Conservation (phyloP, 2,329 filamentous ascomycete species). For the Fonsecaea monophora region DNA sequence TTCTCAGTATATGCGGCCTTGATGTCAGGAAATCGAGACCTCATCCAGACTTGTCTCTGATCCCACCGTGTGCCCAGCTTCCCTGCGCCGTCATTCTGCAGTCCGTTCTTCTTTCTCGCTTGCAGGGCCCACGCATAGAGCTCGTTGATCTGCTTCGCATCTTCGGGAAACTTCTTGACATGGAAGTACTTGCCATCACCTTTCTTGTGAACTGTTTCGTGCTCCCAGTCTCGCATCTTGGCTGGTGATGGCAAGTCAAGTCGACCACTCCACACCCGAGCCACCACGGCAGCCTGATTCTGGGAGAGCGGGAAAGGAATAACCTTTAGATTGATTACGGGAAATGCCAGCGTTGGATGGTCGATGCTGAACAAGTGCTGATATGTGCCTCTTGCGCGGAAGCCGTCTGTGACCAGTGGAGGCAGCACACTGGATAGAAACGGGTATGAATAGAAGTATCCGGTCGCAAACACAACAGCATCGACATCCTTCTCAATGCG, state of each 20-base stretch:
- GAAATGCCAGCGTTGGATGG: slow-evolving; percentile 79
- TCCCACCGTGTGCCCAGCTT: slow-evolving; percentile 77
- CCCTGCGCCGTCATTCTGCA: slow-evolving; percentile 58
- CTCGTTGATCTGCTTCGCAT: slow-evolving; percentile 55
- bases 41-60: slow-evolving; percentile 73
- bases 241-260: slow-evolving; percentile 67
- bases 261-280: slow-evolving; percentile 76
- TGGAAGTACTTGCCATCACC: slow-evolving; percentile 56
- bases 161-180: slow-evolving; percentile 57
- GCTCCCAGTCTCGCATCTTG: slow-evolving; percentile 65
- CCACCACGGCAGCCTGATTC: slow-evolving; percentile 76
- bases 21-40: slow-evolving; percentile 71
- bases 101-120: slow-evolving; percentile 46
- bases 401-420: slow-evolving; percentile 69
- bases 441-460: slow-evolving; percentile 84
- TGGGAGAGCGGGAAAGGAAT: slow-evolving; percentile 86
- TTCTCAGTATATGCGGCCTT: slow-evolving; percentile 73
- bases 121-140: slow-evolving; percentile 52
- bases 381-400: slow-evolving; percentile 74
- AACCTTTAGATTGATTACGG: slow-evolving; percentile 77
- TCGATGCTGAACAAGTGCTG: slow-evolving; percentile 78
- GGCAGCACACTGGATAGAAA: slow-evolving; percentile 59
- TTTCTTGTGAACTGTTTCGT: slow-evolving; percentile 42
- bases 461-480: slow-evolving; percentile 82
- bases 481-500: slow-evolving; percentile 72